Base-by-base conservation (phyloP, 352 stramenopile genomes). In the Phytophthora gonapodyides region DNA sequence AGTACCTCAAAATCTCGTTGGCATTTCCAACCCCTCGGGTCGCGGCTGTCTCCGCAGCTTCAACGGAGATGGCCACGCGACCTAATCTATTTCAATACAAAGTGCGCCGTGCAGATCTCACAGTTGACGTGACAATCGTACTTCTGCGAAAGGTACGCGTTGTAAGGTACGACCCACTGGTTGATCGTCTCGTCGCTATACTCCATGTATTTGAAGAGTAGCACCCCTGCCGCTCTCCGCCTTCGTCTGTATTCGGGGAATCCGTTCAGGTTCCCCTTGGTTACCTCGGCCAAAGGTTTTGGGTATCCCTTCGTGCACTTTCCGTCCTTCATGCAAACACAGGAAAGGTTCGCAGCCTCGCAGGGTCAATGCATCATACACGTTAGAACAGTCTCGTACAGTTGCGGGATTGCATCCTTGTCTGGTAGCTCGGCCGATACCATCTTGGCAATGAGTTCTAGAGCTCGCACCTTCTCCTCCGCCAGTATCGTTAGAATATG, bases 61-160 rank as follows among this genome's bases (percentile, higher is more conserved):
- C 21, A 3, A 24, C 21, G 21, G 21, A 24, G 21, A 24, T 24
- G 21, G 3, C 21, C 3, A 24, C 21, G 1, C 21, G 21, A 24
- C 3, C 21, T 81, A 84, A 2, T 82, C 63, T 89, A 87, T 61
- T 87, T 87, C 30, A 85, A 27, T 0, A 73, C 67, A 6, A 27
- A 45, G 17, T 75, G 57, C 13, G 59, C 68, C 2, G 46, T 54
- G 49, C 76, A 82, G 54, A n/a, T n/a, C n/a, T n/a, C n/a, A n/a
- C n/a, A n/a, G n/a, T 82, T 86, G 57, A 83, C 84, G 56, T 89
- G 83, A 24, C 73, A 84, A n/a, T 78, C 52, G 49, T 72, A 91
- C 55, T 78, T 83, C 4, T 70, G 45, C 1, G 70, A 63, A 1
- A 91, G 53, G 37, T 73, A 89, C 2, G 72, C 59, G 41, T 85